A percentile compares a stretch with the other conserved stretches of the same genome.
These are phyloP conservation scores for Ascochyta viciae-villosae DNA, from an alignment of 2,329 filamentous ascomycete genomes.

Conservation along the genomic window DNA sequence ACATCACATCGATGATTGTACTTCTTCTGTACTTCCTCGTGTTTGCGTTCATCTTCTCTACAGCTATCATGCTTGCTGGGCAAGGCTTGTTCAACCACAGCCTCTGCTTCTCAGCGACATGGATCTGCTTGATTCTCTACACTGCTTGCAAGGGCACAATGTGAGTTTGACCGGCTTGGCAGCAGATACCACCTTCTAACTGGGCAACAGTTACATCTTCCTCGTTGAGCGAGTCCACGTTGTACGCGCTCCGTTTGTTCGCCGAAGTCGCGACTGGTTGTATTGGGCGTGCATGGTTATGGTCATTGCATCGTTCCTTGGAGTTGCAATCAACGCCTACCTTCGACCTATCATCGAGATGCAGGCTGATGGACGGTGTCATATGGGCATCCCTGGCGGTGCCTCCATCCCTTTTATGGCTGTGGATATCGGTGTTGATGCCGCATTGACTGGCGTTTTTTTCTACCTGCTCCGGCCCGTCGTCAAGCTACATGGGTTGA, in stretches of 20 bases:
- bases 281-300: conserved; percentile 35
- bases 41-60: conserved; percentile 10
- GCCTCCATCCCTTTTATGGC: conserved; percentile 40
- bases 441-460: conserved; percentile 42
- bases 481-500: conserved; percentile 12
- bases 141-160: conserved; percentile 37
- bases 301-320: conserved; percentile 25
- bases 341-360: conserved; percentile 36
- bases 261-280: conserved; percentile 36
- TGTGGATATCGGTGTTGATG: conserved; percentile 45
- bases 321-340: conserved; percentile 30
- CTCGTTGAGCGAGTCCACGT: conserved; percentile 47
- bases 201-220: conserved; percentile 40
- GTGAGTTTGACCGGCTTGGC: background rate
- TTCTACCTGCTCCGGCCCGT: conserved; percentile 37
- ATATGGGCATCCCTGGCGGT: conserved; percentile 43
- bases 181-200: background rate
- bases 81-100: conserved; percentile 28
- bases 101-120: conserved; percentile 38
- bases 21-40: conserved; percentile 15
- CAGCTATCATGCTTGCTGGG: conserved; percentile 31
- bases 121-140: conserved; percentile 47
- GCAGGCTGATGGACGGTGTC: conserved; percentile 36
- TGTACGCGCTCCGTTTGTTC: conserved; percentile 34
- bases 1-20: conserved; percentile 19